Evolutionary conservation across 805 yeast species (phyloP).

Genomic region (Scheffersomyces ergatensis): DNA sequence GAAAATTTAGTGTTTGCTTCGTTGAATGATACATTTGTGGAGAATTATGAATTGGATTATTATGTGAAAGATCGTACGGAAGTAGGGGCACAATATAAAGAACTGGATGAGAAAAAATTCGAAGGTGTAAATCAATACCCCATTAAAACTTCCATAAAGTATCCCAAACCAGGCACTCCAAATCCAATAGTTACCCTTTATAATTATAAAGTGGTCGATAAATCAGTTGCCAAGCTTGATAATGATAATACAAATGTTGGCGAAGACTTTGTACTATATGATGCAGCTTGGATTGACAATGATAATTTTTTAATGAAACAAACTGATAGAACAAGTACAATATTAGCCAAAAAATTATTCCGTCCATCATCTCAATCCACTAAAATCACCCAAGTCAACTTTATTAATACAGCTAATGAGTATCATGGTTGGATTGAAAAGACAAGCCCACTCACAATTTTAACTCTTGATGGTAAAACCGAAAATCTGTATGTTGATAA

Average conservation of each 20-base stretch:
- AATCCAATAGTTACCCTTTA: constrained; percentile 55
- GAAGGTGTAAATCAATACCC: constrained; percentile 45
- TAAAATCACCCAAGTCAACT: constrained; percentile 32
- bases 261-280: constrained; percentile 55
- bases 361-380: constrained; percentile 29
- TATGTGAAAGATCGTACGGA: constrained; percentile 37
- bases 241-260: constrained; percentile 16
- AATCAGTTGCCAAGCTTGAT: constrained; percentile 10
- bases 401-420: constrained; percentile 31
- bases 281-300: constrained; percentile 56
- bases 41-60: constrained; percentile 47
- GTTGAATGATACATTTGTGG: constrained; percentile 60
- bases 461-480: constrained; percentile 19
- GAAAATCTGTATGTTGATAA: constrained; percentile 65
- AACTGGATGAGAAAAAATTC: constrained; percentile 5
- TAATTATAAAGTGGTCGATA: constrained; percentile 32
- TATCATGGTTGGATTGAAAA: constrained; percentile 66
- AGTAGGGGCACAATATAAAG: constrained; percentile 9
- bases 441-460: constrained; percentile 15
- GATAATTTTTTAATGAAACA: constrained; percentile 54
- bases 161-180: constrained; percentile 70
- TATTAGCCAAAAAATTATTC: constrained; percentile 47
- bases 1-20: constrained; percentile 51
- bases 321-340: constrained; percentile 61
- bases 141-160: constrained; percentile 43